Base-by-base conservation (phyloP, 2,329 filamentous ascomycete genomes). In the Laburnicola sp. region DNA sequence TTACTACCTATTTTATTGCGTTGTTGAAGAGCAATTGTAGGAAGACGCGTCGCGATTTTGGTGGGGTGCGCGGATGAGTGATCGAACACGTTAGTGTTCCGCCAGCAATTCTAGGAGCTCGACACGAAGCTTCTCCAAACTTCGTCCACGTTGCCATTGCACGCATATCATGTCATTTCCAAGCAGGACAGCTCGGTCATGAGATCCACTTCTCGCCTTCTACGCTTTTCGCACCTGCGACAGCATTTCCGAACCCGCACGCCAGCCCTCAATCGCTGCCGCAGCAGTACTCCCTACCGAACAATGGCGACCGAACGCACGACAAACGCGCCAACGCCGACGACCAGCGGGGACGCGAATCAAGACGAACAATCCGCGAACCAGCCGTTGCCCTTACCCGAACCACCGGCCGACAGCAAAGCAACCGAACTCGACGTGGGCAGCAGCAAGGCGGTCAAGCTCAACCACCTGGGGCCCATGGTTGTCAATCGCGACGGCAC, bases 401-500 rank as follows among this genome's bases (percentile, higher is more conserved):
- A 48, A 5, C 59, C 57, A 10, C 42, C 42, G 6, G n/a, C 36
- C 16, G 50, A 46, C 3, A 58, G 62, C 44, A 36, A 74, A 41
- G 48, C 59, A 78, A 26, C 47, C 6, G 59, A 62, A 46, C 60
- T 75, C 38, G 64, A 72, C 45, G 62, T 75, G 46, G 64, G 62
- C 47, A 63, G 53, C 34, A 68, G 65, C 4, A 54, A 60, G 41
- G 66, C 62, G 10, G 78, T 88, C 37, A 82, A 80, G 43, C 80
- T 91, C 6, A 86, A 89, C 64, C 80, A 83, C 54, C 75, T 91
- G 23, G 88, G 88, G 0, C 88, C 88, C 1, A 77, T 91, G 62
- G 87, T 92, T 1, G 84, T 91, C 48, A 88, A 90, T 69, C 76
- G 78, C 54, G 86, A 92, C 70, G 88, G 88, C 21, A 85, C 85